phyloP scores from a whole-genome alignment of 192 early-diverging fungal genomes.

The Entomortierella beljakovae region DNA sequence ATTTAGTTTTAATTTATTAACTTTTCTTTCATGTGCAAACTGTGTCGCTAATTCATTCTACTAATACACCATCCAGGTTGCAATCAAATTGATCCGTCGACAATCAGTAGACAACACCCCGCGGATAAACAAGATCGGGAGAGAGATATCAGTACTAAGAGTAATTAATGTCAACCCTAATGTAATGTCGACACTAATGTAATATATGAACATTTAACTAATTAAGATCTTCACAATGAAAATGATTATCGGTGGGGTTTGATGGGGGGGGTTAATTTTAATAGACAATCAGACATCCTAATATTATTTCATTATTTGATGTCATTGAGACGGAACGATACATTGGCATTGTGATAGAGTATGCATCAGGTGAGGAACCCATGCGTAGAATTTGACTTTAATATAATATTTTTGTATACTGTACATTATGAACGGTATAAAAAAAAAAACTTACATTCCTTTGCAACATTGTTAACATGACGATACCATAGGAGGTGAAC shows the following conservation, averaged over 20 bases:
- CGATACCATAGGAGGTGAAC: slow-evolving; percentile 82
- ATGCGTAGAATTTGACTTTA: neutral
- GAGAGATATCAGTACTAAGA: slow-evolving; percentile 94
- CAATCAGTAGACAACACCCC: slow-evolving; percentile 86
- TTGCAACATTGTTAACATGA: too few species aligned
- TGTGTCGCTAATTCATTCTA: neutral
- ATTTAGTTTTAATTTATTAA: neutral
- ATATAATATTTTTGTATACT: too few species aligned
- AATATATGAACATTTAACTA: too few species aligned
- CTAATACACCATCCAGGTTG: slow-evolving; percentile 76
- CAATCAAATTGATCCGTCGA: slow-evolving; percentile 96
- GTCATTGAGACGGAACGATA: slow-evolving; percentile 97
- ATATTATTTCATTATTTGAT: slow-evolving; percentile 93
- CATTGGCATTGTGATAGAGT: slow-evolving; percentile 98
- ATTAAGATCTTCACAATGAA: too few species aligned
- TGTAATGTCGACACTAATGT: slow-evolving; percentile 8
- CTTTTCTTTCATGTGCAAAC: too few species aligned
- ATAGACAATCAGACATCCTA: slow-evolving; percentile 87
- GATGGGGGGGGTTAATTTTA: slow-evolving; percentile 3
- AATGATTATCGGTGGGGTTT: neutral
- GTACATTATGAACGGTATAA: too few species aligned
- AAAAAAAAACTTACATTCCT: too few species aligned
- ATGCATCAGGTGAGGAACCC: slow-evolving; percentile 90
- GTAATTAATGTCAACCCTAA: slow-evolving; percentile 58
- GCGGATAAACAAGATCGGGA: slow-evolving; percentile 89